Base-by-base conservation (phyloP, 2,329 filamentous ascomycete species). In the Keithomyces neogunnii region DNA sequence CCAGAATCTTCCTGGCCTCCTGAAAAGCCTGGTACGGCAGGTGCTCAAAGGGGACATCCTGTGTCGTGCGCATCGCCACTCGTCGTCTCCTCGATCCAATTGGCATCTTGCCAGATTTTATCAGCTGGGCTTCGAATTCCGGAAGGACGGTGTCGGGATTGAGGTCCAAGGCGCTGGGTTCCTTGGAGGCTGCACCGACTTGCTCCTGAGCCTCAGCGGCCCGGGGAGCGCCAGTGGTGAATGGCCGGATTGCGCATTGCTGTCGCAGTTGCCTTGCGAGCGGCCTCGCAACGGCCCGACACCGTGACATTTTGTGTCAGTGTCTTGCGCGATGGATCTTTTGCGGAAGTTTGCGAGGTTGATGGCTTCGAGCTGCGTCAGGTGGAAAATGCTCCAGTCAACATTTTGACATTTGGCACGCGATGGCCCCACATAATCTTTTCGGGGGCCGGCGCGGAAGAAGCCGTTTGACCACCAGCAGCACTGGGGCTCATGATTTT, bases 1-100 rank as follows among this genome's bases (percentile, higher is more conserved):
- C 77, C 51, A 99, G 74, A 47, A 97, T 71, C 66, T 89, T 88
- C 56, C 91, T 82, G 40, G 93, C 93, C 73, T 96, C 91, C 71
- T 99, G 93, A 74, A 97, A 99, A 70, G 89, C 93, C 77, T 97
- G 92, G 73, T 95, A 99, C 19, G 93, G 93, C 59, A 99, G 75
- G 66, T 92, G 87, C 73, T 96, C 89, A 65, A 99, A 96, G 30
- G 91, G 89, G 47, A 96, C 73, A 61, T 85, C 79, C 55, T 77
- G 71, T 38, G 73, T 79, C 60, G 73, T 80, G 62, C 77, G 82
- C 54, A 91, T 68, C 31, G 87, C 87, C 31, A 83, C 81, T 65
- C 92, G 85, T 56, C 91, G 85, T 75, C 91, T 82, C 60, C 91
- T 84, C 45, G 90, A 95, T 48, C 91, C 91, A 61, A 96, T 75